Evolutionary conservation across 164 flowering plant species (phyloP).

Genomic region (Paratinospora sagittata): DNA sequence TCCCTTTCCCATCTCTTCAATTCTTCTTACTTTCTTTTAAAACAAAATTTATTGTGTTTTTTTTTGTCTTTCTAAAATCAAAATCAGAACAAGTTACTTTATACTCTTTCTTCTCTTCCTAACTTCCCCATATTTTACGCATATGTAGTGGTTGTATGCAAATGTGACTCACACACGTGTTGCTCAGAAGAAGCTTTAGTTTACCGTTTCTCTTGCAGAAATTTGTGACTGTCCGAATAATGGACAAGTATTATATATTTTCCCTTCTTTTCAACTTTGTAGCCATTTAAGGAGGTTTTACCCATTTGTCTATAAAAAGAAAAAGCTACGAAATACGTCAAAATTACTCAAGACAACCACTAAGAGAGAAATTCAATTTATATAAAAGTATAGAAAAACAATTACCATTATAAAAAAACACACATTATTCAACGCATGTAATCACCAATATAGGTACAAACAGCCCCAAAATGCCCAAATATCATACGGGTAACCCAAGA

Average conservation of each 20-base stretch:
- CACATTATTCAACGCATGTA: too few species aligned
- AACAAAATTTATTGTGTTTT: not conserved
- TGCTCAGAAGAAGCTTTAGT: not conserved
- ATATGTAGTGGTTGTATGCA: not conserved
- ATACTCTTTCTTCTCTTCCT: not conserved
- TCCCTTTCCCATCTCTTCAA: not conserved
- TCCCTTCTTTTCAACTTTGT: too few species aligned
- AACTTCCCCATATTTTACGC: not conserved
- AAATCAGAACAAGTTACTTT: not conserved
- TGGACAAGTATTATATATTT: not conserved
- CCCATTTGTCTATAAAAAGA: too few species aligned
- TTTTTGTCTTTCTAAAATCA: not conserved
- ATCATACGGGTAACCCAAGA: not conserved
- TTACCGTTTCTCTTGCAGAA: constrained; percentile 4
- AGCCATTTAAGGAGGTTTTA: too few species aligned
- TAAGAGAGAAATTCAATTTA: too few species aligned
- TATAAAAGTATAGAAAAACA: too few species aligned
- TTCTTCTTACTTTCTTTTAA: not conserved
- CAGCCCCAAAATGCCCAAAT: not conserved
- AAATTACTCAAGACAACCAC: too few species aligned
- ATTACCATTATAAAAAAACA: too few species aligned
- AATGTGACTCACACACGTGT: not conserved
- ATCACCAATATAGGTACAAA: too few species aligned
- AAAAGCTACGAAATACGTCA: too few species aligned
- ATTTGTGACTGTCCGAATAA: constrained; percentile 3